Conservation (phyloP, 495 filamentous ascomycete genomes). For the Bacidia gigantensis region DNA sequence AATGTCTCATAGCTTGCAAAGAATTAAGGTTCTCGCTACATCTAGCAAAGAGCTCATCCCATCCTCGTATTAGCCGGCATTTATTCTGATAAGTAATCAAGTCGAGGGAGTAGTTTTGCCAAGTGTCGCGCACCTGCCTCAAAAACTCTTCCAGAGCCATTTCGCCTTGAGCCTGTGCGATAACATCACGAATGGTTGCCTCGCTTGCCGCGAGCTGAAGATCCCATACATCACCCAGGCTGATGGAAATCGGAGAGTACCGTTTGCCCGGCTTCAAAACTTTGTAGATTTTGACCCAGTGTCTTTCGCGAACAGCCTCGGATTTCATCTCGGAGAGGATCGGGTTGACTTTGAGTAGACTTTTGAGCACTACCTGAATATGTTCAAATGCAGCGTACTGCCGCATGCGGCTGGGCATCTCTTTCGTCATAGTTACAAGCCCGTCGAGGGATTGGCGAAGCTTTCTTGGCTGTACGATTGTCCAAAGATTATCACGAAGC, state of each 20-base stretch:
- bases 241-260: constrained; percentile 86
- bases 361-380: constrained; percentile 79
- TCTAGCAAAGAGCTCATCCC: constrained; percentile 96
- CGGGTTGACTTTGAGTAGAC: constrained; percentile 76
- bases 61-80: constrained; percentile 89
- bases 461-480: constrained; percentile 82
- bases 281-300: constrained; percentile 97
- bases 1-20: constrained; percentile 95
- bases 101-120: constrained; percentile 88
- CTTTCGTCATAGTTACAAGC: constrained; percentile 94
- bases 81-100: constrained; percentile 96
- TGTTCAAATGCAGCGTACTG: constrained; percentile 99
- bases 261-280: constrained; percentile 76
- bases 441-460: constrained; percentile 76
- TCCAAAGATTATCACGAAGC: constrained; percentile 81
- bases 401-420: constrained; percentile 97
- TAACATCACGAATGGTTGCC: constrained; percentile 74
- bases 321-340: constrained; percentile 87
- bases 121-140: constrained; percentile 90
- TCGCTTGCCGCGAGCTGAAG: constrained; percentile 79
- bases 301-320: constrained; percentile 86
- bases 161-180: constrained; percentile 90
- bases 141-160: constrained; percentile 98
- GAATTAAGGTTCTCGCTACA: constrained; percentile 97
- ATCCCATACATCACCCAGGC: constrained; percentile 95